These are phyloP conservation scores for Massariosphaeria phaeospora DNA, from an alignment of 495 filamentous ascomycete species.

Conservation along the genomic window DNA sequence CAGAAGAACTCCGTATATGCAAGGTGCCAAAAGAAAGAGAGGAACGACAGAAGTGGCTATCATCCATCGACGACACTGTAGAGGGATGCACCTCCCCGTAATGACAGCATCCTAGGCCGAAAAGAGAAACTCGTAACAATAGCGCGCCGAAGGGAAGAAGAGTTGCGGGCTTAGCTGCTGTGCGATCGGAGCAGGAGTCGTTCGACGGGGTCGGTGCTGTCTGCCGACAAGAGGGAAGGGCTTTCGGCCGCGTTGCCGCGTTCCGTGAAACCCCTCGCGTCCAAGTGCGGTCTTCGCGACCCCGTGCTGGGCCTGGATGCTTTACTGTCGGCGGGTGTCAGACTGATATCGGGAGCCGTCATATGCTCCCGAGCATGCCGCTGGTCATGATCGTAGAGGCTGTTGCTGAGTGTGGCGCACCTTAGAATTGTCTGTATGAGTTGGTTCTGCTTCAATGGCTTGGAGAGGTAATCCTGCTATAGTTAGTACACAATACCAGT, in stretches of 20 bases:
- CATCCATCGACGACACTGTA: too few relatives aligned
- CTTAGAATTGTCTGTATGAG: constrained; percentile 98
- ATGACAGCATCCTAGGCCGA: constrained; percentile 3
- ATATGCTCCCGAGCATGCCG: constrained; percentile 22
- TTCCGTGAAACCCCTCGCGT: constrained; percentile 29
- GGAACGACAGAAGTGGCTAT: too few relatives aligned
- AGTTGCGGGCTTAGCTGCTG: constrained; percentile 17
- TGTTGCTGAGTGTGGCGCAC: constrained; percentile 62
- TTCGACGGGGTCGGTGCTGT: constrained; percentile 30
- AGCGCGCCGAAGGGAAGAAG: too few relatives aligned
- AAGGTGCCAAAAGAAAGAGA: too few relatives aligned
- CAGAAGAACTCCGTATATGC: background rate
- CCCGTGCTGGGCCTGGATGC: constrained; percentile 8
- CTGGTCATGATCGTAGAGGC: constrained; percentile 60
- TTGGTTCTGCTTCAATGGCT: constrained; percentile 95
- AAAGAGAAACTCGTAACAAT: too few relatives aligned
- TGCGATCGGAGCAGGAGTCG: constrained; percentile 35
- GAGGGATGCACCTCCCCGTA: too few relatives aligned
- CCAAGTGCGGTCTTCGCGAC: constrained; percentile 26
- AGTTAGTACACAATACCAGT: background rate
- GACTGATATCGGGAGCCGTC: constrained; percentile 17
- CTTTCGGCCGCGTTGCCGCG: constrained; percentile 22
- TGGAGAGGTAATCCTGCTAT: constrained; percentile 79
- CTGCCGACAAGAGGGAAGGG: constrained; percentile 29
- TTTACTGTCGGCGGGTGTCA: constrained; percentile 13